These are phyloP conservation scores for Cladosporium austrohemisphaericum DNA, from an alignment of 2,329 filamentous ascomycete species.

Conservation along the genomic window DNA sequence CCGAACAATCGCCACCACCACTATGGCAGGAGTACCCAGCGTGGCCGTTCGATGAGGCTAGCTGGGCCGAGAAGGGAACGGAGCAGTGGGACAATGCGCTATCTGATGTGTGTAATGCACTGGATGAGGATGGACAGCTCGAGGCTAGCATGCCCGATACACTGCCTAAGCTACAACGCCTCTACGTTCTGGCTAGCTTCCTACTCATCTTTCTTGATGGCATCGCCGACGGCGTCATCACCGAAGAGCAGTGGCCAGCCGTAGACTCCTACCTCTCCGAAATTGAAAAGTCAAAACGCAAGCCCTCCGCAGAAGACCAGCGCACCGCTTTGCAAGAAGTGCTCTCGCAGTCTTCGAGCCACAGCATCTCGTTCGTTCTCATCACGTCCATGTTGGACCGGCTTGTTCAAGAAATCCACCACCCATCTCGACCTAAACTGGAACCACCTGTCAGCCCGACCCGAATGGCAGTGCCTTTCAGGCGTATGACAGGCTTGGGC, in stretches of 20 bases:
- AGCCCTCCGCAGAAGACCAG: conserved; percentile 51
- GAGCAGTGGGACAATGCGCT: conserved; percentile 43
- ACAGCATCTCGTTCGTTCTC: conserved; percentile 88
- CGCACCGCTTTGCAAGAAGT: conserved; percentile 67
- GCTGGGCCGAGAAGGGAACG: conserved; percentile 42
- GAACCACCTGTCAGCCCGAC: conserved; percentile 32
- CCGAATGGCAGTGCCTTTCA: conserved; percentile 30
- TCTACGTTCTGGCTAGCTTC: conserved; percentile 70
- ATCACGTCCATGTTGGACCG: conserved; percentile 70
- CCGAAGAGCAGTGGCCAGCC: conserved; percentile 64
- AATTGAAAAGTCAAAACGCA: conserved; percentile 45
- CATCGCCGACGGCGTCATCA: conserved; percentile 75
- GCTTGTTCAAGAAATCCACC: conserved; percentile 53
- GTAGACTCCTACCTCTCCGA: conserved; percentile 58
- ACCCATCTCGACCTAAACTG: conserved; percentile 20
- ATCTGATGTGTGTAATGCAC: conserved; percentile 54
- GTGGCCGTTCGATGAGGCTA: conserved; percentile 59
- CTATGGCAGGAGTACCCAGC: conserved; percentile 54
- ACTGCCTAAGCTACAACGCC: conserved; percentile 59
- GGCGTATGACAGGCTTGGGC: conserved; percentile 35
- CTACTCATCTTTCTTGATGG: conserved; percentile 71
- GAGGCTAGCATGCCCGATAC: conserved; percentile 60
- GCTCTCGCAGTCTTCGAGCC: conserved; percentile 66
- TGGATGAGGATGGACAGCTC: conserved; percentile 68
- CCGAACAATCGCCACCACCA: conserved; percentile 26